Percentiles rank a stretch among this genome's conserved stretches.
Evolutionary conservation across 768 basidiomycete genomes (phyloP).

Genomic region (Bullera alba): DNA sequence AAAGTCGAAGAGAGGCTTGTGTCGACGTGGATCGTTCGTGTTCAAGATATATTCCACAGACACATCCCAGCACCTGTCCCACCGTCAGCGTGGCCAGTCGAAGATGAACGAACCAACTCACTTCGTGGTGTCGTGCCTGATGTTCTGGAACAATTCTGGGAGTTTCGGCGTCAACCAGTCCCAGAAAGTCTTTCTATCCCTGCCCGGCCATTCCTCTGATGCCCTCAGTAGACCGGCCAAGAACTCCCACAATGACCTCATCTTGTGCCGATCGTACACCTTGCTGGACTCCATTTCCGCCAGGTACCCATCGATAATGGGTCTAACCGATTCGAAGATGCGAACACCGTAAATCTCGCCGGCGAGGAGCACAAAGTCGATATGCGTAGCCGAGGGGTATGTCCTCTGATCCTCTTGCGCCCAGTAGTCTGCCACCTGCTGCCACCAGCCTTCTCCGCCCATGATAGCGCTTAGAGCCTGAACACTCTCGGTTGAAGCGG

Average conservation of each 20-base stretch:
- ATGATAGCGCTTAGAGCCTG: conserved; percentile 53
- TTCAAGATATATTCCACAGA: conserved; percentile 60
- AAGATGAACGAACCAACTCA: conserved; percentile 10
- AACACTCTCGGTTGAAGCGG: conserved; percentile 53
- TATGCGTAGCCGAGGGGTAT: conserved; percentile 40
- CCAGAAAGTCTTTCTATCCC: conserved; percentile 58
- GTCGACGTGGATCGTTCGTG: conserved; percentile 73
- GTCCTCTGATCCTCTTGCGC: conserved; percentile 69
- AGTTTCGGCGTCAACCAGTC: conserved; percentile 61
- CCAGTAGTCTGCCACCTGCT: conserved; percentile 55
- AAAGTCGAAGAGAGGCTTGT: conserved; percentile 66
- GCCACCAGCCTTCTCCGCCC: conserved; percentile 56
- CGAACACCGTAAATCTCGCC: conserved; percentile 71
- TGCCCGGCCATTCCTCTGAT: conserved; percentile 73
- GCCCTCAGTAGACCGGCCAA: conserved; percentile 70
- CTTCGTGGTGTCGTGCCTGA: conserved; percentile 70
- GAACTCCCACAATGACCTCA: conserved; percentile 76
- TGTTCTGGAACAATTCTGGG: conserved; percentile 60
- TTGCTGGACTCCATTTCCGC: conserved; percentile 54
- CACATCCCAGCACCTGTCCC: conserved; percentile 38
- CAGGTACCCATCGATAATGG: conserved; percentile 56
- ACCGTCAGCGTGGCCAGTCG: conserved; percentile 1
- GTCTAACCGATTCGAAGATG: conserved; percentile 59
- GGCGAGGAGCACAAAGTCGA: conserved; percentile 49
- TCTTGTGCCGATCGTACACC: conserved; percentile 58